Base-by-base conservation (phyloP, 2,329 filamentous ascomycete genomes). In the Elsinoe necatrix region DNA sequence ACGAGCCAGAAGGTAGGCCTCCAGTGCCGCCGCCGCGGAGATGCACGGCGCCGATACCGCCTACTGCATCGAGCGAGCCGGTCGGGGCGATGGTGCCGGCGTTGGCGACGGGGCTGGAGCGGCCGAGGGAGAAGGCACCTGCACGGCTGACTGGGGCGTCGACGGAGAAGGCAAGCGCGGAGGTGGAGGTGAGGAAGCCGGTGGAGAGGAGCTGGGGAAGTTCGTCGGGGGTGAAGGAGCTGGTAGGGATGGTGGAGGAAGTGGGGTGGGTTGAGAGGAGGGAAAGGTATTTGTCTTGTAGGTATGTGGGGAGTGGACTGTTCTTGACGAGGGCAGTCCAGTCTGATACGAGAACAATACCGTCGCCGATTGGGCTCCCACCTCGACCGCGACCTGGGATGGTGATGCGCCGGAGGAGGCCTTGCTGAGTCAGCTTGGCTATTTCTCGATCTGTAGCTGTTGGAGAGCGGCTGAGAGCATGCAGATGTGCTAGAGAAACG, bases 391-490 rank as follows among this genome's bases (percentile, higher is more conserved):
- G 73, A 35, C 80, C 73, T 11, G 82, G 80, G n/a, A 89, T 79
- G 1, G 79, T 76, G 9, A 89, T 74, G 65, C 80, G 81, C 41
- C 84, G 73, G 45, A 89, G 59, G 3, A 77, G 71, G 0, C 85
- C 84, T 9, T 72, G 73, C 11, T 75, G 72, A 16, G 79, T 69
- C 34, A 89, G 73, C 63, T 82, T 77, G 2, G 80, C 83, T 18
- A 86, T 75, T 66, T 87, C 85, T 45, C 86, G 75, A 68, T 89
- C 86, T 1, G 82, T 81, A 1, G 73, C 75, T 0, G 85, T 87
- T 1, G 85, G 80, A 1, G 80, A 82, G 8, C 70, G 71, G 43
- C 86, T 75, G 1, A 89, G 69, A 1, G 84, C 79, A 60, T 85
- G 80, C 5, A 90, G 67, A 66, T 90, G 86, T 1, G 82, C 79